phyloP scores from a whole-genome alignment of 2,329 filamentous ascomycete species.

The Aspergillus quadricinctus region DNA sequence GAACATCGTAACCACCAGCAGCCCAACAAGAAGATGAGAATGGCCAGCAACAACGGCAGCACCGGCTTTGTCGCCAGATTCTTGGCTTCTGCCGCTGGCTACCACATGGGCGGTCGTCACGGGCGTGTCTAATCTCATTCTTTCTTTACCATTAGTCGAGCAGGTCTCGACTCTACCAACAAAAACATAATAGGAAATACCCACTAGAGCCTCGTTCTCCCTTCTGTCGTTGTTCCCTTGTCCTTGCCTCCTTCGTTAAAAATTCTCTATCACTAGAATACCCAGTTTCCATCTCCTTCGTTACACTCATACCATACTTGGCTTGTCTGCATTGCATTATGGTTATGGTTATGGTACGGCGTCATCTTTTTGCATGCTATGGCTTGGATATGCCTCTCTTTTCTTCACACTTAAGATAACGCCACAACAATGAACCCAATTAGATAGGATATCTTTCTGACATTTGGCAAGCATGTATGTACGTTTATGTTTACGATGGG shows the following conservation, averaged over 20 bases:
- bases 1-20: constrained; percentile 19
- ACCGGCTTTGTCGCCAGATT: constrained; percentile 41
- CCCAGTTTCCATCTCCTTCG: neutral
- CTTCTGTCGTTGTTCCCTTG: neutral
- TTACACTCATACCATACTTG: neutral
- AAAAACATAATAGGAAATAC: neutral
- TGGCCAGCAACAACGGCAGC: constrained; percentile 23
- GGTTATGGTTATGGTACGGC: neutral
- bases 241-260: neutral
- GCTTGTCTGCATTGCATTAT: neutral
- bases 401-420: neutral
- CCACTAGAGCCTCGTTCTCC: neutral
- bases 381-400: neutral
- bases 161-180: constrained; percentile 3
- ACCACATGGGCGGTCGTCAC: constrained; percentile 37
- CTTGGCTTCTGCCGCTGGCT: constrained; percentile 39
- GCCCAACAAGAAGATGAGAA: constrained; percentile 40
- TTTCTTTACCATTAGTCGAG: constrained; percentile 1
- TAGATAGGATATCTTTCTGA: neutral
- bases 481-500: neutral
- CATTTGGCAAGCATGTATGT: neutral
- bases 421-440: neutral
- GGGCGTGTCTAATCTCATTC: constrained; percentile 14
- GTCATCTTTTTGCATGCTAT: neutral
- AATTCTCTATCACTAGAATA: neutral